Percentiles rank a stretch among this genome's conserved stretches.
phyloP scores from a whole-genome alignment of 345 rosid species.

The Arabidopsis arenosa region DNA sequence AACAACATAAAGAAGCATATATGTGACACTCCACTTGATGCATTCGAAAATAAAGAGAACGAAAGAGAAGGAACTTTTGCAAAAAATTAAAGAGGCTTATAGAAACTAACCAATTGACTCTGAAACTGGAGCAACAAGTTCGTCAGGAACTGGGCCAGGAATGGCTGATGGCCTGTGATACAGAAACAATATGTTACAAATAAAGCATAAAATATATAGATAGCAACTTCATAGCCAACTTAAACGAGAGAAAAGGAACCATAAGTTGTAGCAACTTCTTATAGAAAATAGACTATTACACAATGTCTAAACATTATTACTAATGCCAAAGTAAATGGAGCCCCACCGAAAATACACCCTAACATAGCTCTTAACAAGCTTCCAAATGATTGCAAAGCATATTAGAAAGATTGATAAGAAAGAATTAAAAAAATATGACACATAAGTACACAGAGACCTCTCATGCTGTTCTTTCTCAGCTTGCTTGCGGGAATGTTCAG shows the following conservation, averaged over 20 bases:
- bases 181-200: constrained; percentile 29
- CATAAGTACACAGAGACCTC: constrained; percentile 55
- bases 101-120: constrained; percentile 85
- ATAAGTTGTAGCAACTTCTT: constrained; percentile 10
- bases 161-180: constrained; percentile 84
- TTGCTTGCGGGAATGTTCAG: constrained; percentile 82
- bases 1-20: constrained; percentile 36
- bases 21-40: constrained; percentile 18
- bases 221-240: constrained; percentile 4
- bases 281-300: constrained; percentile 12
- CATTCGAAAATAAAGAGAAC: neutral
- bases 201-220: constrained; percentile 4
- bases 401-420: neutral
- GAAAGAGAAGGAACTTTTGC: neutral
- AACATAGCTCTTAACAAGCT: constrained; percentile 26
- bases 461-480: constrained; percentile 86
- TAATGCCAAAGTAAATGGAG: constrained; percentile 1
- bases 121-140: constrained; percentile 78
- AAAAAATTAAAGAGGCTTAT: constrained; percentile 25
- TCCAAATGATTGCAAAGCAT: constrained; percentile 16
- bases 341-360: neutral
- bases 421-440: constrained; percentile 17
- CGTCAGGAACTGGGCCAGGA: constrained; percentile 96
- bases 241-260: neutral
- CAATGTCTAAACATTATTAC: neutral